Conservation (phyloP, 352 stramenopile species). For the Plasmopara viticola region DNA sequence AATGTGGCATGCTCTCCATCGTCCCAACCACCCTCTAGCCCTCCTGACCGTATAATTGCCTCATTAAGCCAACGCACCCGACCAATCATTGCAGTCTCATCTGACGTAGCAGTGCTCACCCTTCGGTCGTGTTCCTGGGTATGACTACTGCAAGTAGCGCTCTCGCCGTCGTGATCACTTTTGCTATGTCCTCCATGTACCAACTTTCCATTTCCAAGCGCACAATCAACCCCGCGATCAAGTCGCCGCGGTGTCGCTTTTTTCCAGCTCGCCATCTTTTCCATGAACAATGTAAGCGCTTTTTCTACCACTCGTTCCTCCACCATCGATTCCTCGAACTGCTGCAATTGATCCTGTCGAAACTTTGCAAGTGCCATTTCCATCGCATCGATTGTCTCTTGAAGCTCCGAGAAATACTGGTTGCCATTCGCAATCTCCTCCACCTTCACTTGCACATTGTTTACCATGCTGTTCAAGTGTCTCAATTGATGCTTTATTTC, state of each 20-base stretch:
- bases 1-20: conserved; percentile 47
- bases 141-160: not conserved
- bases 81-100: conserved; percentile 35
- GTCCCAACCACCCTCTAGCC: conserved; percentile 54
- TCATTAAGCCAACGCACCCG: conserved; percentile 48
- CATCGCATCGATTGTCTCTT: conserved; percentile 45
- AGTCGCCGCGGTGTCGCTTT: conserved; percentile 1
- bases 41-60: conserved; percentile 45
- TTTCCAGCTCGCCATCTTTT: conserved; percentile 43
- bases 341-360: conserved; percentile 24
- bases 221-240: conserved; percentile 9
- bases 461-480: conserved; percentile 22
- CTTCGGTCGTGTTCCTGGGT: conserved; percentile 8
- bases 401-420: conserved; percentile 40
- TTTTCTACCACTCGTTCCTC: conserved; percentile 58
- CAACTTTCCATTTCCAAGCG: conserved; percentile 2
- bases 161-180: conserved; percentile 3
- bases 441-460: conserved; percentile 36
- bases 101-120: conserved; percentile 2
- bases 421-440: conserved; percentile 39
- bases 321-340: conserved; percentile 39
- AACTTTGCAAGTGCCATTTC: conserved; percentile 40
- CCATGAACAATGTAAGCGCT: conserved; percentile 35
- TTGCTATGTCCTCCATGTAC: conserved; percentile 1
- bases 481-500: conserved; percentile 35